Evolutionary conservation across 75 land plant genomes (phyloP).

Genomic region (Cupressus sempervirens): DNA sequence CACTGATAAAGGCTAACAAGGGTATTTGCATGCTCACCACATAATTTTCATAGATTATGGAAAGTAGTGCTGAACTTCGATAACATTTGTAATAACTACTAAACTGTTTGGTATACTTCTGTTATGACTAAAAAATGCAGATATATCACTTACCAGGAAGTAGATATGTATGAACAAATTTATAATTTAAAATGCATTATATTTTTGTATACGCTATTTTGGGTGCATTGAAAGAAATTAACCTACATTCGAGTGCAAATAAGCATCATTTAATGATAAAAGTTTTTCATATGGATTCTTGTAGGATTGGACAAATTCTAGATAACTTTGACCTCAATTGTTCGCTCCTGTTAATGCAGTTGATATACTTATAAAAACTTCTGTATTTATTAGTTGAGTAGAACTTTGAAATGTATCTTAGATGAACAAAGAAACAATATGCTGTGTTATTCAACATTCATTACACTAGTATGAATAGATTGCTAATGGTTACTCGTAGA

Average conservation of each 20-base stretch:
- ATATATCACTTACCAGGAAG: not conserved
- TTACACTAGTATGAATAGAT: not conserved
- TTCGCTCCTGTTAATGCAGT: not conserved
- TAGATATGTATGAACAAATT: not conserved
- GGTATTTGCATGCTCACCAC: not conserved
- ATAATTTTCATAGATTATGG: not conserved
- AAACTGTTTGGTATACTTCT: not conserved
- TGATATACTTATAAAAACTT: not conserved
- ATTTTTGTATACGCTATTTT: not conserved
- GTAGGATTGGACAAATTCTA: not conserved
- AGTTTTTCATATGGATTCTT: not conserved
- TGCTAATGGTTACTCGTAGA: not conserved
- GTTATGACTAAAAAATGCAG: not conserved
- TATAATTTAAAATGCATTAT: not conserved
- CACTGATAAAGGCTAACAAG: not conserved
- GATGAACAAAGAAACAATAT: not conserved
- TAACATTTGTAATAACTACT: not conserved
- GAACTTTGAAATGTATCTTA: not conserved
- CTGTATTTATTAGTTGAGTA: not conserved
- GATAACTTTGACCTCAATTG: not conserved
- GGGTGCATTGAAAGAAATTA: not conserved
- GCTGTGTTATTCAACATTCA: not conserved
- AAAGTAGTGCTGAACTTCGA: not conserved
- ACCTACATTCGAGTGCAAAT: not conserved
- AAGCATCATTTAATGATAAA: not conserved